These are phyloP conservation scores for Rhizophora apiculata DNA, from an alignment of 345 rosid species.

Conservation along the genomic window DNA sequence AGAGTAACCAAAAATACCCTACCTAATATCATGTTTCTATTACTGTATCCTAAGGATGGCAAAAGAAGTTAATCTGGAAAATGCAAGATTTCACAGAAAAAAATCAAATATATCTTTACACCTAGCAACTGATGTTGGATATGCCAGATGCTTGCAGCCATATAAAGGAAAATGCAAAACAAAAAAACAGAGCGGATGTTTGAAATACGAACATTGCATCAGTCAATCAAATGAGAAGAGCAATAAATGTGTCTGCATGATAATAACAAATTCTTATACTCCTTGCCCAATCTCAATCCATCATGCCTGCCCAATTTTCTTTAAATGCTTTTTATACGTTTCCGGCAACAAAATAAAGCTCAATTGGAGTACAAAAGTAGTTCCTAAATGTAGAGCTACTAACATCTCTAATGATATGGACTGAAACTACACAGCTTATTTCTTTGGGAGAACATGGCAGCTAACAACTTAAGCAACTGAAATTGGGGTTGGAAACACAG, in stretches of 20 bases:
- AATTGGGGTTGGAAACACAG: too few relatives aligned
- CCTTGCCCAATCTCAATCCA: background rate
- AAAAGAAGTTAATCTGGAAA: slow-evolving; percentile 1
- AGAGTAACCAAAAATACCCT: slow-evolving; percentile 81
- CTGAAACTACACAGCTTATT: background rate
- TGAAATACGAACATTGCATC: background rate
- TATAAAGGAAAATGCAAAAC: too few relatives aligned
- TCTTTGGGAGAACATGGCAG: background rate
- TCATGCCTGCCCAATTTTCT: background rate
- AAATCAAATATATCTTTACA: too few relatives aligned
- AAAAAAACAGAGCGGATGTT: background rate
- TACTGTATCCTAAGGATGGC: slow-evolving; percentile 67
- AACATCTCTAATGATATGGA: background rate
- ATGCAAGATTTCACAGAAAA: too few relatives aligned
- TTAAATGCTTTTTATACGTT: background rate
- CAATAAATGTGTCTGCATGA: background rate
- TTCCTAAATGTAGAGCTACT: background rate
- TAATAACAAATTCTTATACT: background rate
- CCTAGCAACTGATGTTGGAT: too few relatives aligned
- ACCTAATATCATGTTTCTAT: slow-evolving; percentile 93
- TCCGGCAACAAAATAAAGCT: background rate
- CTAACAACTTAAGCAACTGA: background rate
- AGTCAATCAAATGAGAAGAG: slow-evolving; percentile 3
- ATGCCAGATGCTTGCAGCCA: too few relatives aligned
- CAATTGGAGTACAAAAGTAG: too few relatives aligned